Evolutionary conservation across 192 early-diverging fungal genomes (phyloP).

Genomic region (Mortierella claussenii): DNA sequence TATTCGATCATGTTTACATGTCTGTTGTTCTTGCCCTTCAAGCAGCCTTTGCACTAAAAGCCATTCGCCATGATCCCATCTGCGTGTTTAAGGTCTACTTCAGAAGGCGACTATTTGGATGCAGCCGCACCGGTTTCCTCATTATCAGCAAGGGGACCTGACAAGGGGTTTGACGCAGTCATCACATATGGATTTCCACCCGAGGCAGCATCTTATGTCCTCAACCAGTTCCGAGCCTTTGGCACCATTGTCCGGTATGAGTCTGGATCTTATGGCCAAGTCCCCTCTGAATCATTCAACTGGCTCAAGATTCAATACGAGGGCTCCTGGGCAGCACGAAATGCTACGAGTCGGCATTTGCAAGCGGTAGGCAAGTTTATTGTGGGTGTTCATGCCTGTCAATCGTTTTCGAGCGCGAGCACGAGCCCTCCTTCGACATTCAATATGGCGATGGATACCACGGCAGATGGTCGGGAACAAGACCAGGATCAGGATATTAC

Average conservation of each 20-base stretch:
- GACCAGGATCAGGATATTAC: background rate
- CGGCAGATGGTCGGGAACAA: background rate
- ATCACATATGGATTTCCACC: slow-evolving; percentile 47
- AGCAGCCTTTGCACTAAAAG: no score
- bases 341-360: slow-evolving; percentile 24
- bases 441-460: slow-evolving; percentile 21
- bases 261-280: slow-evolving; percentile 26
- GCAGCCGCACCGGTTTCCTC: no score
- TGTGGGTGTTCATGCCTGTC: slow-evolving; percentile 35
- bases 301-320: slow-evolving; percentile 42
- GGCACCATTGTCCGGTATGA: slow-evolving; percentile 25
- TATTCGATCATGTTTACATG: no score
- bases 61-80: no score
- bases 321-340: slow-evolving; percentile 30
- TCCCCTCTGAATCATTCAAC: slow-evolving; percentile 25
- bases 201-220: slow-evolving; percentile 28
- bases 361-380: slow-evolving; percentile 27
- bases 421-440: background rate
- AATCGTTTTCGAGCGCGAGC: background rate
- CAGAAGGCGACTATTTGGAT: background rate
- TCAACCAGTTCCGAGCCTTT: slow-evolving; percentile 41
- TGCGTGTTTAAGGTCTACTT: no score
- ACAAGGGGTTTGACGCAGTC: slow-evolving; percentile 13
- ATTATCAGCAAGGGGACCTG: background rate
- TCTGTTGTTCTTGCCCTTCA: no score